Conservation (phyloP, 2,329 filamentous ascomycete genomes). For the Colletotrichum sp. region DNA sequence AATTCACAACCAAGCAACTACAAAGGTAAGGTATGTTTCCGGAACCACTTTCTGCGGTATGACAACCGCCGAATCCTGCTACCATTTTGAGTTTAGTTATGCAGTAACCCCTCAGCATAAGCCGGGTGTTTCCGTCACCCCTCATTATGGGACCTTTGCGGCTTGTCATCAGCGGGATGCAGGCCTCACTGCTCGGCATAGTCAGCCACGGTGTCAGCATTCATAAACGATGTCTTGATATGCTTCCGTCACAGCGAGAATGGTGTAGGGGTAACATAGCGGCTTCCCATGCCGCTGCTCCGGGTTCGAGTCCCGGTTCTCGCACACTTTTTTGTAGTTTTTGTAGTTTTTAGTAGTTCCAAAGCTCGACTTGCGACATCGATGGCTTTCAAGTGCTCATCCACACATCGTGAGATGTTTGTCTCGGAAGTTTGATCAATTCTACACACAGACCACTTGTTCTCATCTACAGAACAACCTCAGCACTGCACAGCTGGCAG, state of each 20-base stretch:
- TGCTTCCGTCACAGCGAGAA: rapidly evolving
- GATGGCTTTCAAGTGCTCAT: neutral
- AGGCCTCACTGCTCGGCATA: neutral
- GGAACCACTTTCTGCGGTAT: neutral
- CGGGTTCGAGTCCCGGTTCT: constrained; percentile 17
- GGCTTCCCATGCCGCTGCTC: constrained; percentile 11
- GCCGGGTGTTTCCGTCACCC: neutral
- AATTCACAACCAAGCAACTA: neutral
- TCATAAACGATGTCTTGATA: neutral
- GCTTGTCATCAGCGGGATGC: neutral
- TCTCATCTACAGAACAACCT: neutral
- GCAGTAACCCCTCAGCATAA: neutral
- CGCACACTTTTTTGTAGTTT: neutral
- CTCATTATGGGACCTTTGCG: neutral
- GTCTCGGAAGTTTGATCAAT: neutral
- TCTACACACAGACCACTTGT: neutral
- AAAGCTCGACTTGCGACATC: neutral
- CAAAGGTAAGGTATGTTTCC: neutral
- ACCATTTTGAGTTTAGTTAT: neutral
- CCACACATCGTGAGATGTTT: neutral
- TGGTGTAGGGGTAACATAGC: constrained; percentile 21
- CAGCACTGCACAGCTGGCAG: neutral
- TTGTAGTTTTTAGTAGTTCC: neutral
- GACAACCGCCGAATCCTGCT: neutral
- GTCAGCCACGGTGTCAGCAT: neutral